A percentile compares a stretch with the other conserved stretches of the same genome.
phyloP scores from a whole-genome alignment of 1,284 basidiomycete species.

The Pseudozyma tsukubaensis region DNA sequence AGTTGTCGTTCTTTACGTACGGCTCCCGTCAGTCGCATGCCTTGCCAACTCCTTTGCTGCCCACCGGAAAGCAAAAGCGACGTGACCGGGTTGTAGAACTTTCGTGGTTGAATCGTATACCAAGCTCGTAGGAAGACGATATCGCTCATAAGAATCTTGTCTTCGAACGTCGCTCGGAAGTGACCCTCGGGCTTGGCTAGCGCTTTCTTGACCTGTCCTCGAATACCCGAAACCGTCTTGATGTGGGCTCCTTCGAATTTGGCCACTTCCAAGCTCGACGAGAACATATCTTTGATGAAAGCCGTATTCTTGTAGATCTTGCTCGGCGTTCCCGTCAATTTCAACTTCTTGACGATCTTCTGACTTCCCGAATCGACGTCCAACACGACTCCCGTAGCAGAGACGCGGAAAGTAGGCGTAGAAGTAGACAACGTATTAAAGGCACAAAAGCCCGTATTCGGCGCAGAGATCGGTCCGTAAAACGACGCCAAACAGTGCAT shows the following conservation, averaged over 20 bases:
- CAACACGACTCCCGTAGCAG: conserved; percentile 92
- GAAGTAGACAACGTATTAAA: conserved; percentile 85
- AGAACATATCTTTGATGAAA: conserved; percentile 98
- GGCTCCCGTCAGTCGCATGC: conserved; percentile 95
- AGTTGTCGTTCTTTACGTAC: conserved; percentile 85
- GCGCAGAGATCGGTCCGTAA: conserved; percentile 64
- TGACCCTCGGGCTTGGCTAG: conserved; percentile 92
- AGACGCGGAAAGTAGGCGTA: conserved; percentile 83
- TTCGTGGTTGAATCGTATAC: conserved; percentile 93
- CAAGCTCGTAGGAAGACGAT: conserved; percentile 95
- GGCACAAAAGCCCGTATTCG: conserved; percentile 91
- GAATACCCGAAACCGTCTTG: conserved; percentile 91
- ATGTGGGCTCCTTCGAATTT: conserved; percentile 98
- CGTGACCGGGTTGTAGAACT: conserved; percentile 96
- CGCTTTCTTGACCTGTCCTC: conserved; percentile 97
- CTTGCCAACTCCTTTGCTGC: conserved; percentile 69
- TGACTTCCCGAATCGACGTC: conserved; percentile 80
- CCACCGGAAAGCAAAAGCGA: conserved; percentile 75
- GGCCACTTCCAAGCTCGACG: conserved; percentile 88
- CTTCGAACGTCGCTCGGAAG: conserved; percentile 96
- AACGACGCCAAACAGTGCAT: conserved; percentile 99
- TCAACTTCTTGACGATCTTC: conserved; percentile 98
- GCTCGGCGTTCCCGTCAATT: conserved; percentile 91
- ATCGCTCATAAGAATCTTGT: conserved; percentile 96
- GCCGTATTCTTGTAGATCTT: conserved; percentile 99